Percentiles rank a stretch among this genome's conserved stretches.
These are phyloP conservation scores for Alternaria postmessia DNA, from an alignment of 2,329 filamentous ascomycete species.

Conservation along the genomic window DNA sequence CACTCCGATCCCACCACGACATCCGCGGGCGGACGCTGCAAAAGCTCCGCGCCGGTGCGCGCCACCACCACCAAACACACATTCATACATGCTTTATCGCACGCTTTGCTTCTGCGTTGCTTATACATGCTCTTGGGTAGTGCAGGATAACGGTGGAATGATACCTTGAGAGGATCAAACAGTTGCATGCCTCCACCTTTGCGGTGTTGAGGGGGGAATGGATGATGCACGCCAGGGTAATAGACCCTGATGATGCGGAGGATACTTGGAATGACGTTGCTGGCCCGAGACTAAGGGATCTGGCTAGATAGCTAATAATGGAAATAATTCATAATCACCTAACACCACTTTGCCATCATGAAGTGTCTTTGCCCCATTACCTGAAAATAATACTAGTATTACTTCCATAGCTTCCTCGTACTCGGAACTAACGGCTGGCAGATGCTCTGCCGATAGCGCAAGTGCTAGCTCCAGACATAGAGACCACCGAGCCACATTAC, in stretches of 20 bases:
- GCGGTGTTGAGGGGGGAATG: slow-evolving; percentile 27
- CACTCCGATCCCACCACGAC: slow-evolving; percentile 7
- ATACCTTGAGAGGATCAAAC: slow-evolving; percentile 8
- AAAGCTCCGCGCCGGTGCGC: slow-evolving; percentile 17
- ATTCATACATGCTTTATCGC: slow-evolving; percentile 17
- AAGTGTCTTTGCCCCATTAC: slow-evolving; percentile 18
- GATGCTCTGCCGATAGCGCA: background rate
- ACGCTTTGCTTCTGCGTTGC: slow-evolving; percentile 23
- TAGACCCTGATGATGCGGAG: slow-evolving; percentile 16
- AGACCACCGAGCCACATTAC: background rate
- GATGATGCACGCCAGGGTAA: slow-evolving; percentile 13
- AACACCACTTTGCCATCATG: slow-evolving; percentile 26
- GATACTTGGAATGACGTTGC: slow-evolving; percentile 19
- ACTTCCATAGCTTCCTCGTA: background rate
- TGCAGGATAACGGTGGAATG: slow-evolving; percentile 9
- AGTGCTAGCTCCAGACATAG: slow-evolving; percentile 1
- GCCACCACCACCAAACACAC: slow-evolving; percentile 15
- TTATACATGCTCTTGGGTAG: slow-evolving; percentile 15
- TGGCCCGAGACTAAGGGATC: slow-evolving; percentile 5
- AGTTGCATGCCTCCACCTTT: slow-evolving; percentile 22
- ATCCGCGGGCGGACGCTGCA: slow-evolving; percentile 16
- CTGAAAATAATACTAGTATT: slow-evolving; percentile 10
- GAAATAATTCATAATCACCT: slow-evolving; percentile 8
- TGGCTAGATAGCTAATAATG: slow-evolving; percentile 20
- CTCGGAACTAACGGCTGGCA: background rate